phyloP scores from a whole-genome alignment of 1,284 basidiomycete species.

The Fistulina hepatica region DNA sequence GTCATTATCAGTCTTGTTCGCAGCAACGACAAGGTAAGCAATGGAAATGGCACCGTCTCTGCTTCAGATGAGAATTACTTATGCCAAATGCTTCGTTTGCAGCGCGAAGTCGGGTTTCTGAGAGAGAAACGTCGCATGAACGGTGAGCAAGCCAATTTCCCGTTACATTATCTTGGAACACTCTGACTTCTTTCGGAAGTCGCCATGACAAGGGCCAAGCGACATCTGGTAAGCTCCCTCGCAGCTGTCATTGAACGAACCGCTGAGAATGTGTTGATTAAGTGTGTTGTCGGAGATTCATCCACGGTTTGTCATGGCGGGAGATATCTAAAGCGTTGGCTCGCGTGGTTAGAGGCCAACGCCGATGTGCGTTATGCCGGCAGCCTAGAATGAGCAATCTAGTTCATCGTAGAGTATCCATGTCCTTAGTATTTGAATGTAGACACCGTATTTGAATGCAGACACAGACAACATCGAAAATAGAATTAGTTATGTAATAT shows the following conservation, averaged over 20 bases:
- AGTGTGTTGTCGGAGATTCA: slow-evolving; percentile 89
- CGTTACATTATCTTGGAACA: background rate
- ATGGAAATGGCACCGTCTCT: background rate
- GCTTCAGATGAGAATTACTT: background rate
- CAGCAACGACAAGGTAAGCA: slow-evolving; percentile 66
- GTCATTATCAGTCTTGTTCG: slow-evolving; percentile 83
- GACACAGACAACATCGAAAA: no score
- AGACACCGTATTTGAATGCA: no score
- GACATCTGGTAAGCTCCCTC: slow-evolving; percentile 61
- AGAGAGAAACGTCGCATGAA: slow-evolving; percentile 86
- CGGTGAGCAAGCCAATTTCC: slow-evolving; percentile 32
- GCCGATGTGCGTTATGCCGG: slow-evolving; percentile 84
- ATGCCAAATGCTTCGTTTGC: slow-evolving; percentile 8
- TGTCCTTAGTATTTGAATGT: no score
- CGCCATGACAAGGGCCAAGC: slow-evolving; percentile 87
- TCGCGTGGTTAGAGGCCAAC: slow-evolving; percentile 80
- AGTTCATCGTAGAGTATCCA: no score
- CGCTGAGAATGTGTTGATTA: background rate
- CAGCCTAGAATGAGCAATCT: no score
- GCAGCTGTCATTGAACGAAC: background rate
- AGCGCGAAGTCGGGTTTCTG: slow-evolving; percentile 87
- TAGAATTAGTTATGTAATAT: no score
- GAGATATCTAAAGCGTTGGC: slow-evolving; percentile 78
- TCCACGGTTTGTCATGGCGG: slow-evolving; percentile 80
- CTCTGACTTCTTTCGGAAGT: slow-evolving; percentile 32